Conservation (phyloP, 2,329 filamentous ascomycete species). For the Claviceps digitariae region DNA sequence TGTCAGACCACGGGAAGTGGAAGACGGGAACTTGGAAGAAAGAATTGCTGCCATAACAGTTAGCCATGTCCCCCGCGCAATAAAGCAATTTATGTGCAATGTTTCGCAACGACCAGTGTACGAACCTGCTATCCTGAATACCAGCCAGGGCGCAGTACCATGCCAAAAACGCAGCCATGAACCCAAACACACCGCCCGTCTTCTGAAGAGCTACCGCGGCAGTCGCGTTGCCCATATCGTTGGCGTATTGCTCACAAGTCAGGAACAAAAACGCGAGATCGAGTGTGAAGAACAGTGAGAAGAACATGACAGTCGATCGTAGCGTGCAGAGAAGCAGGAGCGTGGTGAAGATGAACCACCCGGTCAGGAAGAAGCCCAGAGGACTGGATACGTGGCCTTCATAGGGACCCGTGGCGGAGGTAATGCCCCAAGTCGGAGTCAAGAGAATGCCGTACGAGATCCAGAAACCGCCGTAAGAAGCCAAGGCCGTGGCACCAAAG, state of each 20-base stretch:
- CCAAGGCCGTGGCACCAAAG: slow-evolving; percentile 69
- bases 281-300: slow-evolving; percentile 62
- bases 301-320: slow-evolving; percentile 66
- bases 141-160: slow-evolving; percentile 83
- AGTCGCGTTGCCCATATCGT: slow-evolving; percentile 33
- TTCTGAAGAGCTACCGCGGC: slow-evolving; percentile 42
- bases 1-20: slow-evolving; percentile 90
- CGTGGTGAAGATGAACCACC: slow-evolving; percentile 79
- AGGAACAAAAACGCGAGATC: slow-evolving; percentile 65
- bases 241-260: slow-evolving; percentile 46
- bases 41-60: slow-evolving; percentile 42
- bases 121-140: slow-evolving; percentile 58
- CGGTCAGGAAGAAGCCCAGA: slow-evolving; percentile 60
- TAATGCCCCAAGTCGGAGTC: slow-evolving; percentile 53
- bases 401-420: slow-evolving; percentile 32
- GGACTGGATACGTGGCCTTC: slow-evolving; percentile 35
- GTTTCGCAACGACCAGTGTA: slow-evolving; percentile 5
- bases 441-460: slow-evolving; percentile 59
- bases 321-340: slow-evolving; percentile 62
- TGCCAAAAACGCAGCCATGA: slow-evolving; percentile 65
- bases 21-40: slow-evolving; percentile 89
- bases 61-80: neutral
- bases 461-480: slow-evolving; percentile 79
- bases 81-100: neutral
- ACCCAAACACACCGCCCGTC: slow-evolving; percentile 67